A percentile compares a stretch with the other conserved stretches of the same genome.
Conservation (phyloP, 495 filamentous ascomycete species). For the Penicillium goetzii region DNA sequence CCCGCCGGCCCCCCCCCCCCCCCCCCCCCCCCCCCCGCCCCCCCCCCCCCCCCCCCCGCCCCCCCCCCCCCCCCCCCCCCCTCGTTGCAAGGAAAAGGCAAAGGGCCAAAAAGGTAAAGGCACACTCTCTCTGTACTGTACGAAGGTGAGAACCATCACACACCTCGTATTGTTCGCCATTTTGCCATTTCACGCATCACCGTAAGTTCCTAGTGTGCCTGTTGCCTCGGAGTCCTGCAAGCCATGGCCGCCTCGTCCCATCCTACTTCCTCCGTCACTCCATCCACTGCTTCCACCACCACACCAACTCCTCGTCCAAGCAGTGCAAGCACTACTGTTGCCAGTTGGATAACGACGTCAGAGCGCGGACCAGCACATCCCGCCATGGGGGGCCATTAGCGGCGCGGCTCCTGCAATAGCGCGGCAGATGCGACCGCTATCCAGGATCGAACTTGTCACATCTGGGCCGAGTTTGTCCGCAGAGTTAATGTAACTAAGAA, state of each 20-base stretch:
- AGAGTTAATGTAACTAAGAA: neutral
- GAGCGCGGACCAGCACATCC: constrained; percentile 33
- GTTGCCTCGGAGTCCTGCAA: constrained; percentile 13
- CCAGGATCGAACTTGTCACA: constrained; percentile 35
- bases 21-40: too few species aligned
- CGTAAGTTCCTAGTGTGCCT: constrained; percentile 13
- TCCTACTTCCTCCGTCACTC: neutral
- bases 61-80: constrained; percentile 7
- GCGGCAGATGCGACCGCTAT: constrained; percentile 29
- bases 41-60: too few species aligned
- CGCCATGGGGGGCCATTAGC: constrained; percentile 30
- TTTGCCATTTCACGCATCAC: neutral
- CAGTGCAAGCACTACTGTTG: neutral
- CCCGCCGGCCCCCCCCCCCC: too few species aligned
- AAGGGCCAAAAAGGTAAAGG: neutral
- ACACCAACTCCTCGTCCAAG: neutral
- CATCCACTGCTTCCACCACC: neutral
- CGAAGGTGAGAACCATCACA: neutral
- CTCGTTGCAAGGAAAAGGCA: neutral
- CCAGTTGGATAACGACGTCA: constrained; percentile 38
- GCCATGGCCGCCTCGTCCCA: constrained; percentile 21
- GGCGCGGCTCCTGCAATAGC: constrained; percentile 38
- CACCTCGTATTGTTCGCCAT: constrained; percentile 11
- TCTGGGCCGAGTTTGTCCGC: neutral
- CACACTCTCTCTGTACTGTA: neutral